Conservation (phyloP, 495 filamentous ascomycete genomes). For the Hypomontagnella submonticulosa region DNA sequence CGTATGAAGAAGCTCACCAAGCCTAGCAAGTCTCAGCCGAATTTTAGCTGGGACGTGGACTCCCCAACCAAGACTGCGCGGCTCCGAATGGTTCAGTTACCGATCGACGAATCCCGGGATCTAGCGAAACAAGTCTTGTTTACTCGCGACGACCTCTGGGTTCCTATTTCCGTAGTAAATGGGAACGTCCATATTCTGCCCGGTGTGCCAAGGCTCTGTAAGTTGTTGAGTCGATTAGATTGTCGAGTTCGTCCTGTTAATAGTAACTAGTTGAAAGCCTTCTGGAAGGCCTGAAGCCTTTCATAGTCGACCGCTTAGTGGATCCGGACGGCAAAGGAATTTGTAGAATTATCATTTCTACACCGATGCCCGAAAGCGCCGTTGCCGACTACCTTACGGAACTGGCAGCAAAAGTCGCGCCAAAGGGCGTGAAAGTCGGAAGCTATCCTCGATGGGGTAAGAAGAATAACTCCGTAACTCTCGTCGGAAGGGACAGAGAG, state of each 20-base stretch:
- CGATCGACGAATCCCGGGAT: slow-evolving; percentile 71
- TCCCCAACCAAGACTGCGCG: slow-evolving; percentile 81
- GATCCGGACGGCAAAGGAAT: slow-evolving; percentile 85
- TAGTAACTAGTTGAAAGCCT: slow-evolving; percentile 68
- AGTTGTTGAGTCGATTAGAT: slow-evolving; percentile 18
- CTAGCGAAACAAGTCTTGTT: slow-evolving; percentile 77
- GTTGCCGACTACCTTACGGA: slow-evolving; percentile 85
- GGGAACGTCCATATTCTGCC: slow-evolving; percentile 94
- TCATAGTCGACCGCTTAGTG: slow-evolving; percentile 72
- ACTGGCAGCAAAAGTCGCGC: slow-evolving; percentile 74
- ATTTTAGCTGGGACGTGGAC: slow-evolving; percentile 87
- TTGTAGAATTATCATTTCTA: slow-evolving; percentile 81
- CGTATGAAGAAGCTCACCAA: slow-evolving; percentile 86
- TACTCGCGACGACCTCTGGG: slow-evolving; percentile 85
- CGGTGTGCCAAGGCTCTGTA: slow-evolving; percentile 83
- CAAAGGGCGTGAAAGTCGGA: slow-evolving; percentile 88
- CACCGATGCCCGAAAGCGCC: slow-evolving; percentile 84
- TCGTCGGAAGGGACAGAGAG: slow-evolving; percentile 75
- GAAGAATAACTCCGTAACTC: slow-evolving; percentile 86
- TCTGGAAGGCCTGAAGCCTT: slow-evolving; percentile 78
- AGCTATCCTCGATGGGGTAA: slow-evolving; percentile 95
- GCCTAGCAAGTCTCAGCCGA: slow-evolving; percentile 73
- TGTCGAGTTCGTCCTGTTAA: not conserved
- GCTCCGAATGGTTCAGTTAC: slow-evolving; percentile 88
- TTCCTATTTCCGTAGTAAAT: slow-evolving; percentile 86